Percentiles rank a stretch among this genome's conserved stretches.
phyloP scores from a whole-genome alignment of 805 yeast genomes.

The Suhomyces sp. region DNA sequence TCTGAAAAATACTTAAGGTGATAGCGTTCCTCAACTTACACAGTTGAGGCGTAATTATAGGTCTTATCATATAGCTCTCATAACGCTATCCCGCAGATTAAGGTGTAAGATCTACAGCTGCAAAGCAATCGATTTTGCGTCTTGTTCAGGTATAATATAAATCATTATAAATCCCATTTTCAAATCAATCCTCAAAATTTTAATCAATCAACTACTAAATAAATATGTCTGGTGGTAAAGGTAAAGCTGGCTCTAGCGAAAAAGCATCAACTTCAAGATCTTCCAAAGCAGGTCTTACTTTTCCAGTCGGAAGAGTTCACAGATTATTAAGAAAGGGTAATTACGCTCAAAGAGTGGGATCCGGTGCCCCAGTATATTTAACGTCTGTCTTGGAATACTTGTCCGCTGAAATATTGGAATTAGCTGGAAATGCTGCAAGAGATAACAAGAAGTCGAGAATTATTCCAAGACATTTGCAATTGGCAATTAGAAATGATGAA shows the following conservation, averaged over 20 bases:
- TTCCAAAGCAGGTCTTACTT: slow-evolving; percentile 96
- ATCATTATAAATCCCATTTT: neutral
- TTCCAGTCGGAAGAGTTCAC: slow-evolving; percentile 99
- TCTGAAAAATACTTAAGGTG: neutral
- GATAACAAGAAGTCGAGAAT: slow-evolving; percentile 66
- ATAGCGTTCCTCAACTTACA: neutral
- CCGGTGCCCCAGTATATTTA: slow-evolving; percentile 98
- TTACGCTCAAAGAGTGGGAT: slow-evolving; percentile 98
- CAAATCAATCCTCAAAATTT: neutral
- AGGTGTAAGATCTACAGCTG: neutral
- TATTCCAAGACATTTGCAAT: slow-evolving; percentile 97
- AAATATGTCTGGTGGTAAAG: slow-evolving; percentile 81
- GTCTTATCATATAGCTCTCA: neutral
- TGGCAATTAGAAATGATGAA: slow-evolving; percentile 98
- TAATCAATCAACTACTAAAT: neutral
- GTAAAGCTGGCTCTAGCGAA: slow-evolving; percentile 85
- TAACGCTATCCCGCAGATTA: neutral
- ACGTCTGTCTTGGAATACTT: slow-evolving; percentile 96
- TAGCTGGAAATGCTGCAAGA: slow-evolving; percentile 98
- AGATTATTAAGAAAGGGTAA: slow-evolving; percentile 94
- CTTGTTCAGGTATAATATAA: neutral
- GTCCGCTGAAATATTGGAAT: slow-evolving; percentile 96
- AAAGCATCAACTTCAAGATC: slow-evolving; percentile 98
- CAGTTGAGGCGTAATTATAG: neutral
- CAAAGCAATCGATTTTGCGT: neutral